Evolutionary conservation across 2,329 filamentous ascomycete species (phyloP), one percentile per base, ranked within the genome.

Genomic region (Aspergillus sp.): DNA sequence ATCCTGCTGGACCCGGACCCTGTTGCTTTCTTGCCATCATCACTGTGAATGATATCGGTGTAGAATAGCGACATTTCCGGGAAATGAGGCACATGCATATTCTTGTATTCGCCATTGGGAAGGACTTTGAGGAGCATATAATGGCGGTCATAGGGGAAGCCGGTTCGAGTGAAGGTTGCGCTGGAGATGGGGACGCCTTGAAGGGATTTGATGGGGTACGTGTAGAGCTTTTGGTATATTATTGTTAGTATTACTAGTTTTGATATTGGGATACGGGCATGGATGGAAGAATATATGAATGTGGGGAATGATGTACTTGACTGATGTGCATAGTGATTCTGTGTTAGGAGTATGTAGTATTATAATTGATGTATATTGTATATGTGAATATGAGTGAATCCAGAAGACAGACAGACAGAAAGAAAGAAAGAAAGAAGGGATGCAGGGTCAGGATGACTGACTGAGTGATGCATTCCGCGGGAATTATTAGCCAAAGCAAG

Each of bases 181-280:
- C 77, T 74, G 4, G 79, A 61, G 32, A 91, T 76, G 17, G 80
- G 74, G 57, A 89, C 84, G 54, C 84, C 85, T 38, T 87, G 85
- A n/a, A 91, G 82, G 7, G 84, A 88, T 72, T 92, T 92, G 76
- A 92, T 87, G 45, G 90, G 89, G 72, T 92, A 91, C 51, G 89
- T 81, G 74, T 88, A 90, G 38, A 92, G 81, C 85, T 36, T 5
- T 5, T 88, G 64, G 39, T 21, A 6, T 1, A 13, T 32, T 4
- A 21, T 47, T 32, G 41, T 15, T 15, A 17, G 10, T 36, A 15
- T 10, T 15, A 17, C 9, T 15, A 12, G 19, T 53, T 47, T 54
- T 51, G 39, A 10, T 45, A 12, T 5, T 36, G 36, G n/a, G n/a
- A 48, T 5, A 41, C 23, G 36, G 10, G 17, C 15, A 2, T 36